Conservation (phyloP, 2,329 filamentous ascomycete species). For the Exophiala mesophila region DNA sequence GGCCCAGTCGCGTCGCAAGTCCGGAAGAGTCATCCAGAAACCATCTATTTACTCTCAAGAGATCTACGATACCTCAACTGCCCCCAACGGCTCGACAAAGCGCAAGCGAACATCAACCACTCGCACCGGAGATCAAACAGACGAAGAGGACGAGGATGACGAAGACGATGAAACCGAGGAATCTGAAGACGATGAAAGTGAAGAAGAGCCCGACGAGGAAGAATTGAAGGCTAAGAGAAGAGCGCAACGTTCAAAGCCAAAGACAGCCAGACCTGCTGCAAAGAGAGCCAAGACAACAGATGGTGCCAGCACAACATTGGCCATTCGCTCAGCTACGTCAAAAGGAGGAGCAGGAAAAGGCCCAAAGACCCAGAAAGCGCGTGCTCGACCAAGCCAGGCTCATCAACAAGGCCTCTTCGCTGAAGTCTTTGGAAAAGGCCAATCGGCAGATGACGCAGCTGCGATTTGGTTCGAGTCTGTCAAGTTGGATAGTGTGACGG, state of each 20-base stretch:
- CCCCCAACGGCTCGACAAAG: constrained; percentile 37
- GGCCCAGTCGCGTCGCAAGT: constrained; percentile 36
- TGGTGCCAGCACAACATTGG: constrained; percentile 44
- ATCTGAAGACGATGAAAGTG: constrained; percentile 26
- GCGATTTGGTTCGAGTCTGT: constrained; percentile 56
- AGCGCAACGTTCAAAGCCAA: constrained; percentile 32
- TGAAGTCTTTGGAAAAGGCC: constrained; percentile 55
- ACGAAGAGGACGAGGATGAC: constrained; percentile 28
- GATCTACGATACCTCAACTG: constrained; percentile 28
- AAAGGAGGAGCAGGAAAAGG: constrained; percentile 36
- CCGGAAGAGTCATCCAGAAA: constrained; percentile 40
- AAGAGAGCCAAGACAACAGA: constrained; percentile 55
- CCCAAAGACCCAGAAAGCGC: constrained; percentile 46
- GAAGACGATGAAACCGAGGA: constrained; percentile 25
- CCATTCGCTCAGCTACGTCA: constrained; percentile 49
- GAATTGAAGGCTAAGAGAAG: constrained; percentile 43
- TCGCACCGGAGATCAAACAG: constrained; percentile 29
- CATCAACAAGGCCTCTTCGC: constrained; percentile 56
- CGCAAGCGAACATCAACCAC: constrained; percentile 45
- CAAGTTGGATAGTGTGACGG: constrained; percentile 50
- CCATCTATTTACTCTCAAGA: constrained; percentile 40
- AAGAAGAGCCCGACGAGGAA: constrained; percentile 44
- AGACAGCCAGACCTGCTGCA: constrained; percentile 40
- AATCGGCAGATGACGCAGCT: constrained; percentile 52
- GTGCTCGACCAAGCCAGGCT: constrained; percentile 48